A percentile compares a stretch with the other conserved stretches of the same genome.
Evolutionary conservation across 345 rosid genomes (phyloP).

Genomic region (Hibiscus trionum): DNA sequence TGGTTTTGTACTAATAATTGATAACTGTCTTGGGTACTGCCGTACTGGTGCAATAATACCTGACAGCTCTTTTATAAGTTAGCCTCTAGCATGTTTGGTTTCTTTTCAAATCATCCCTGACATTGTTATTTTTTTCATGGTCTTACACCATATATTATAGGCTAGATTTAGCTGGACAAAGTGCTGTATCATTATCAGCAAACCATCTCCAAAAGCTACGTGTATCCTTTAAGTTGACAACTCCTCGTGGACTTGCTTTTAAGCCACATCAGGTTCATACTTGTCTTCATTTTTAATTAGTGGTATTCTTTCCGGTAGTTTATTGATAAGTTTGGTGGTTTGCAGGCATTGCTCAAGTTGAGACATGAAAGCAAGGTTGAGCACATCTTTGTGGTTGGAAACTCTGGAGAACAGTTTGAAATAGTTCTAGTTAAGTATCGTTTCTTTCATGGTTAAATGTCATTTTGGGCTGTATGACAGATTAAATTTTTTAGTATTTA

Average conservation of each 20-base stretch:
- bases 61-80: neutral
- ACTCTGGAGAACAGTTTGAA: conserved; percentile 69
- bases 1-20: neutral
- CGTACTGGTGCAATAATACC: neutral
- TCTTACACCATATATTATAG: conserved; percentile 23
- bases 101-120: neutral
- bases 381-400: conserved; percentile 68
- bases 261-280: conserved; percentile 87
- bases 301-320: conserved; percentile 6
- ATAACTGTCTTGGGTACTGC: neutral
- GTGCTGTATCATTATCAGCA: conserved; percentile 59
- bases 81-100: neutral
- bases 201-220: conserved; percentile 95
- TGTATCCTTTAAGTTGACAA: conserved; percentile 58
- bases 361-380: conserved; percentile 82
- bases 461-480: neutral
- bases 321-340: conserved; percentile 24
- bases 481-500: neutral
- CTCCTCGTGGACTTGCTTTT: conserved; percentile 60
- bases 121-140: neutral
- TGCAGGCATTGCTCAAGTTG: conserved; percentile 87
- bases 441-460: neutral
- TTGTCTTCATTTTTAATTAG: conserved; percentile 1
- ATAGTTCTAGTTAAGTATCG: conserved; percentile 65
- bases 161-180: conserved; percentile 64